Base-by-base conservation (phyloP, 2,329 filamentous ascomycete genomes). In the Xylogone sp. region DNA sequence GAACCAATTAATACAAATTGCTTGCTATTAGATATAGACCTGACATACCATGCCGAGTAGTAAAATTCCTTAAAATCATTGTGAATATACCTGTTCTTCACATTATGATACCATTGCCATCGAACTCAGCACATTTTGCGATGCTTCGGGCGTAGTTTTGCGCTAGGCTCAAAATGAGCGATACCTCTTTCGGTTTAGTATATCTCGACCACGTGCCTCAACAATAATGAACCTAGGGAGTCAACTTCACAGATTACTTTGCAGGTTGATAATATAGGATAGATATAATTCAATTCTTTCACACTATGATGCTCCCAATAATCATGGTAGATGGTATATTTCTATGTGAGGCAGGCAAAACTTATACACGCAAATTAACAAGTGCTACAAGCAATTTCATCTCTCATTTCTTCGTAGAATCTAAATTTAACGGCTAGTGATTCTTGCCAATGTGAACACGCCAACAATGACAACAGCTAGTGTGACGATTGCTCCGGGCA, bases 401-500 rank as follows among this genome's bases (percentile, higher is more conserved):
- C 43, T 49, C 46, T 31, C 48, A 54, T 48, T 46, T 44, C 34
- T 39, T 39, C 34, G 13, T 39, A 39, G 8, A n/a, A 39, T 39
- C 34, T 39, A 39, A 16, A 39, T 46, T 62, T 68, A 74, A 62
- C 76, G 72, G 55, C 71, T 76, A 16, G 72, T 77, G 42, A 85
- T 74, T 58, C 91, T 84, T 54, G 89, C 85, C 63, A 99, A 83
- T 42, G 91, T 85, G 73, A 99, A 99, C 10, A 97, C 93, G 58
- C 89, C 90, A 42, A 95, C 79, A 70, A 99, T 96, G 34, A 96
- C 92, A 43, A 95, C 90, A 9, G 93, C 94, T 65, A 99, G 73
- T n/a, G 92, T 92, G 52, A 94, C 91, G 67, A 99, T 93, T 19
- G 94, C 94, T 59, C 94, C 94, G 0, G 94, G 94, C 42, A 97